These are phyloP conservation scores for Populus hybrid DNA, from an alignment of 441 rosid species.

Conservation along the genomic window DNA sequence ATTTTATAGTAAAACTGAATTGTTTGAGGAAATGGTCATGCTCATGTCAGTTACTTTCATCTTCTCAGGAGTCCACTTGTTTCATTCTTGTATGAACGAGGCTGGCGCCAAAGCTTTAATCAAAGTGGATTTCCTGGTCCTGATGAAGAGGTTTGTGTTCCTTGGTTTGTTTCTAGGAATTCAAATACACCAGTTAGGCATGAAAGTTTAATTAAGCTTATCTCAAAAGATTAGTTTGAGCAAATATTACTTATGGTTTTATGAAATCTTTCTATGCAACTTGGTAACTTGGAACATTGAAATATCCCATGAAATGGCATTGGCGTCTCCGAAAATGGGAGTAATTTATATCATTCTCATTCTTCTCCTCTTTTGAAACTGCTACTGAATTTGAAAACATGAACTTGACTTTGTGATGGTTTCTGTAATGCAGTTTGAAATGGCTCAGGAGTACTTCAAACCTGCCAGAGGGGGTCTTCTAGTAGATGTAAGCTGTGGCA, in stretches of 20 bases:
- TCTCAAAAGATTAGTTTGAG: not conserved
- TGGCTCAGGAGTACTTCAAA: conserved; percentile 91
- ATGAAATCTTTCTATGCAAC: not conserved
- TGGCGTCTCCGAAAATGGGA: not conserved
- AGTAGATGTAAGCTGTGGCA: conserved; percentile 93
- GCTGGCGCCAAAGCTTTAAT: conserved; percentile 84
- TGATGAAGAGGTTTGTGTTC: conserved; percentile 72
- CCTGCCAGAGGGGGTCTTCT: conserved; percentile 71
- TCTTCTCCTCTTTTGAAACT: not conserved
- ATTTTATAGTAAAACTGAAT: not conserved
- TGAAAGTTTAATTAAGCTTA: too few relatives aligned
- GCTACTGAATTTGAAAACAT: conserved; percentile 1
- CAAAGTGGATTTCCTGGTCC: conserved; percentile 86
- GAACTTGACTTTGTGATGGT: not conserved
- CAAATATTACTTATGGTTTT: not conserved
- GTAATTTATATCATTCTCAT: not conserved
- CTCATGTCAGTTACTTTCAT: conserved; percentile 13
- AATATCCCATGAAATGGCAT: not conserved
- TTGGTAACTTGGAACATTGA: not conserved
- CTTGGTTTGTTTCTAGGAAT: conserved; percentile 11
- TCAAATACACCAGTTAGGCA: not conserved
- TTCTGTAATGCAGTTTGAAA: conserved; percentile 62
- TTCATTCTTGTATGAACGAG: conserved; percentile 87
- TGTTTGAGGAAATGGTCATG: not conserved
- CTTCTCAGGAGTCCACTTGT: conserved; percentile 80